Conservation (phyloP, 192 early-diverging fungal genomes). For the Radiomyces spectabilis region DNA sequence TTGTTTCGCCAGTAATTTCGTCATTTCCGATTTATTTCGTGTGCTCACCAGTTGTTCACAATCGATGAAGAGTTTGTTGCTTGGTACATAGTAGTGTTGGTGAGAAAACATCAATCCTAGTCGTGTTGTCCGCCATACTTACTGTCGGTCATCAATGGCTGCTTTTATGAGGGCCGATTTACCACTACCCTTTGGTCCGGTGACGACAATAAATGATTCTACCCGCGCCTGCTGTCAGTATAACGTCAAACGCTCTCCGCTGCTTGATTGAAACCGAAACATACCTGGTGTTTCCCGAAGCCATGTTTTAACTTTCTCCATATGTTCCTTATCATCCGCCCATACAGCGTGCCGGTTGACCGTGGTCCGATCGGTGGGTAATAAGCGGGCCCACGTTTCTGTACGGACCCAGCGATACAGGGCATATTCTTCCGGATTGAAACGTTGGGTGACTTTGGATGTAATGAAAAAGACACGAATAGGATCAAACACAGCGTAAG, state of each 20-base stretch:
- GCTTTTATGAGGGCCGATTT: conserved; percentile 70
- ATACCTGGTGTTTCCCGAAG: conserved; percentile 49
- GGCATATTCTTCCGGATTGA: conserved; percentile 59
- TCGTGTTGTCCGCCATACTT: conserved; percentile 4
- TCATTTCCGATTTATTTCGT: conserved; percentile 64
- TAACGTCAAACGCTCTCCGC: too few relatives aligned
- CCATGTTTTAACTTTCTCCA: conserved; percentile 46
- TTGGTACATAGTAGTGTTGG: too few relatives aligned
- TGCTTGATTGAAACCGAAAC: neutral
- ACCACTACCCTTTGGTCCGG: conserved; percentile 80
- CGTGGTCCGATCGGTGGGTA: conserved; percentile 24
- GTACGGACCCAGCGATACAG: conserved; percentile 50
- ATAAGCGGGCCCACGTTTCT: conserved; percentile 41
- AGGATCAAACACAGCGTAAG: conserved; percentile 88
- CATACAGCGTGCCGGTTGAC: conserved; percentile 24
- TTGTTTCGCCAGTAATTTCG: conserved; percentile 72
- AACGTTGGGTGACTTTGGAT: conserved; percentile 77
- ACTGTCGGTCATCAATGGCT: conserved; percentile 55
- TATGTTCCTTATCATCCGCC: conserved; percentile 52
- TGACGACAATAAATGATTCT: conserved; percentile 80
- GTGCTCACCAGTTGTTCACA: conserved; percentile 71
- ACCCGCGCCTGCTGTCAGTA: too few relatives aligned
- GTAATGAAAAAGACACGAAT: conserved; percentile 84
- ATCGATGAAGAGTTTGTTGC: conserved; percentile 69
- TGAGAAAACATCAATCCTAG: too few relatives aligned